A percentile compares a stretch with the other conserved stretches of the same genome.
Conservation (phyloP, 345 rosid species). For the Eucalyptus grandis region DNA sequence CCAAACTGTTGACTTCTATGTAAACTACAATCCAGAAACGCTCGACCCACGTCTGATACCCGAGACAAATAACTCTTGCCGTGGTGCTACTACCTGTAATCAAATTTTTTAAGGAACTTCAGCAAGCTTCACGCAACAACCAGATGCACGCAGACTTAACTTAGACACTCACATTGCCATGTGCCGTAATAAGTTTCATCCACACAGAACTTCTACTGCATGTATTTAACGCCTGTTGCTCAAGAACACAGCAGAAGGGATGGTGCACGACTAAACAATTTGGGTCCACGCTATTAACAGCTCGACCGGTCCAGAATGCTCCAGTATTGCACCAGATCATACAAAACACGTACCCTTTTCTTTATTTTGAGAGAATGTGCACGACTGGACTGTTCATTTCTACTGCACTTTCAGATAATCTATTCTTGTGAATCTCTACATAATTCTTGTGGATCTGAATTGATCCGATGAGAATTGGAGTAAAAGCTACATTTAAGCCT, state of each 20-base stretch:
- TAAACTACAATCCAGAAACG: neutral
- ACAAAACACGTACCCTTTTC: neutral
- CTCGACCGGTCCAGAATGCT: neutral
- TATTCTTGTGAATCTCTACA: neutral
- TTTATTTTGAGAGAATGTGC: neutral
- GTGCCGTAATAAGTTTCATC: neutral
- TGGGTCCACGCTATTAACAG: neutral
- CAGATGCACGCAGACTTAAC: neutral
- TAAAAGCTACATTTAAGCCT: neutral
- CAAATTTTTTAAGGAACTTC: neutral
- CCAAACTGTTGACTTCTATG: neutral
- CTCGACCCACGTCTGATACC: neutral
- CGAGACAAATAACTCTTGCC: neutral
- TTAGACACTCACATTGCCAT: neutral
- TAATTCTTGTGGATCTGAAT: neutral
- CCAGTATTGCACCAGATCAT: neutral
- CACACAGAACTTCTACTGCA: neutral
- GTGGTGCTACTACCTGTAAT: neutral
- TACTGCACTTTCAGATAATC: neutral
- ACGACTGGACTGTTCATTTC: neutral
- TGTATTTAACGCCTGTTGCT: neutral
- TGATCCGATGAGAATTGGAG: neutral
- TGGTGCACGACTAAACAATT: neutral
- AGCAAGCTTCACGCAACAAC: neutral
- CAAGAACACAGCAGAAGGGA: neutral